Base-by-base conservation (phyloP, 2,329 filamentous ascomycete species). In the Rachicladosporium sp. region DNA sequence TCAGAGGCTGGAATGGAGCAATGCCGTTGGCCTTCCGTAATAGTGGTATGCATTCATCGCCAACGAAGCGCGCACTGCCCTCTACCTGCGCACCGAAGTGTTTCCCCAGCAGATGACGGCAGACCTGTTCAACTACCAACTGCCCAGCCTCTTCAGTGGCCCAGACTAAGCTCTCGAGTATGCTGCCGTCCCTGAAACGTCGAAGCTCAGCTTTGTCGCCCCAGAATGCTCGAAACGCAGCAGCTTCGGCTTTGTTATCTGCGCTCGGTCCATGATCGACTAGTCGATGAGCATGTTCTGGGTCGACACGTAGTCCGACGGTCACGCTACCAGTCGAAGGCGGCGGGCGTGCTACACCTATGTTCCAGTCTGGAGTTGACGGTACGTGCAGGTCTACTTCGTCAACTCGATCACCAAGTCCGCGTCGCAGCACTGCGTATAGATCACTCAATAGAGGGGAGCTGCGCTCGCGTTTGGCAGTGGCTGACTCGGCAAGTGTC, bases 161-260 rank as follows among this genome's bases (percentile, higher is more conserved):
- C 91, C 91, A 98, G 12, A 93, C 80, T 23, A 96, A 68, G 53
- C 84, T 94, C 60, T 98, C 93, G 6, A 87, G 71, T 48, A 98
- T 95, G 51, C 81, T 89, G 13, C 91, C 91, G 54, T 96, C 87
- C 52, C 88, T 93, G 68, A 98, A 98, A 12, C 91, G 82, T 47
- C 91, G 77, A 34, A 98, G 70, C 59, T 98, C 91, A 1, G 91
- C 76, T 58, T 91, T 93, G 7, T 89, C 81, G 5, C 89, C 91
- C 91, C 93, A 98, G 57, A 98, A 96, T 29, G 80, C 76, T 29
- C 85, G 82, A 59, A 95, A 98, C 27, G 71, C 72, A 7, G 78
- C 77, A 15, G 87, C 82, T 46, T 86, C 84, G 47, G 82, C 78
- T 60, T 89, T 87, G 44, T 91, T 75, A 55, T 96, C 88, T 2